Evolutionary conservation across 305 asterid species (phyloP), one percentile per base, ranked within the genome.

Genomic region (Fraxinus latifolia): DNA sequence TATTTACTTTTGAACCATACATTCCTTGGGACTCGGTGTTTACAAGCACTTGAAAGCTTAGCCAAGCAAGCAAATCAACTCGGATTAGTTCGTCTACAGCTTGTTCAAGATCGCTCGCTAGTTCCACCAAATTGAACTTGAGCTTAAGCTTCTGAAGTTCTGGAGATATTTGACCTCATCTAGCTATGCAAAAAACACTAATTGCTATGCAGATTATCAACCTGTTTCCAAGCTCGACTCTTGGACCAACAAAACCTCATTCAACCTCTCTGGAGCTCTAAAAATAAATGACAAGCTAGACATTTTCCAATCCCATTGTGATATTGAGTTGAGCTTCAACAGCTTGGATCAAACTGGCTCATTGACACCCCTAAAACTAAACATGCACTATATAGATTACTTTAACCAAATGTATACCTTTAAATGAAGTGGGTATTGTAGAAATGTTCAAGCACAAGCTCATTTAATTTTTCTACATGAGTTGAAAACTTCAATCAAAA

Each of bases 151-250:
- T 50, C 47, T 17, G 27, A 81, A 65, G 77, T 67, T 25, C 15
- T 42, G 5, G 3, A 75, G 80, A 73, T 68, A 37, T 39, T 42
- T 82, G 44, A 47, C 53, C 65, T 50, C 55, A 58, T 60, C 27
- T 70, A 70, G 15, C 65, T 44, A 32, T 3, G 79, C 58, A 14
- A 50, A 78, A 75, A 25, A 39, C 27, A 36, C 73, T 15, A 32
- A 47, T 76, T 8, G 32, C 50, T 34, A 42, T 76, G 75, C 32
- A 37, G 60, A 32, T 68, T 25, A 80, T 81, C 29, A 67, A 67
- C 58, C 79, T 50, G 74, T 76, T 68, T 77, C 65, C 62, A 27
- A 62, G 72, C 33, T 80, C 67, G 36, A 80, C 79, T 36, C 65
- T 58, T 27, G 21, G 79, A 36, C 14, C 11, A 44, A 65, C 17